These are phyloP conservation scores for Gastrolobium bilobum DNA, from an alignment of 306 rosid genomes.

Conservation along the genomic window DNA sequence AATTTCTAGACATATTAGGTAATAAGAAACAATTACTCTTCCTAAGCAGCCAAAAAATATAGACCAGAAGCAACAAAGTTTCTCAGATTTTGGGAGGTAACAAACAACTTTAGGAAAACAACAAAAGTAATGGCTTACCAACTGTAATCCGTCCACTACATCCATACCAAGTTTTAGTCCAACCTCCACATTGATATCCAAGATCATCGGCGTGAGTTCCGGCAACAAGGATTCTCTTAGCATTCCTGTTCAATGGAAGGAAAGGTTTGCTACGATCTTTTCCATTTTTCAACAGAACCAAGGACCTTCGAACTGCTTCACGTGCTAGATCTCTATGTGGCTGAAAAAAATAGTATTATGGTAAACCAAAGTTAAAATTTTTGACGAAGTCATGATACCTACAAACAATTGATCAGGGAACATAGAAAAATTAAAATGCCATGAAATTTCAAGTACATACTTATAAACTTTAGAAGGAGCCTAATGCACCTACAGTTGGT, in stretches of 20 bases:
- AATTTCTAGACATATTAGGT: slow-evolving; percentile 30
- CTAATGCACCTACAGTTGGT: too few species aligned
- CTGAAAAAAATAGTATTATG: slow-evolving; percentile 55
- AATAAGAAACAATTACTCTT: not conserved
- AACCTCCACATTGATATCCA: slow-evolving; percentile 94
- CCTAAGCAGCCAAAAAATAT: not conserved
- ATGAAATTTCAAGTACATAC: not conserved
- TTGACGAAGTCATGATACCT: not conserved
- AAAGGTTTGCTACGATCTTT: slow-evolving; percentile 68
- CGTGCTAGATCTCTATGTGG: slow-evolving; percentile 85
- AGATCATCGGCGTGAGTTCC: slow-evolving; percentile 90
- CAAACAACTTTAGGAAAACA: slow-evolving; percentile 3
- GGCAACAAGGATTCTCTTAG: slow-evolving; percentile 76
- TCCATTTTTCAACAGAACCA: slow-evolving; percentile 91
- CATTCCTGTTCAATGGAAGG: slow-evolving; percentile 79
- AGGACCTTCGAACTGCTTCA: slow-evolving; percentile 86
- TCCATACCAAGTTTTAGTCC: slow-evolving; percentile 82
- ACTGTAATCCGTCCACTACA: slow-evolving; percentile 69
- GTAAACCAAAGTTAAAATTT: slow-evolving; percentile 9
- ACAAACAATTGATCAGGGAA: slow-evolving; percentile 16
- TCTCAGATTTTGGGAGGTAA: slow-evolving; percentile 13
- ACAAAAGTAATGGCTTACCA: slow-evolving; percentile 57
- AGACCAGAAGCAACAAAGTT: slow-evolving; percentile 12
- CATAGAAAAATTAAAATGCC: not conserved
- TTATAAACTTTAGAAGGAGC: not conserved